Base-by-base conservation (phyloP, 371 early-diverging fungal genomes). In the Lichtheimia corymbifera region DNA sequence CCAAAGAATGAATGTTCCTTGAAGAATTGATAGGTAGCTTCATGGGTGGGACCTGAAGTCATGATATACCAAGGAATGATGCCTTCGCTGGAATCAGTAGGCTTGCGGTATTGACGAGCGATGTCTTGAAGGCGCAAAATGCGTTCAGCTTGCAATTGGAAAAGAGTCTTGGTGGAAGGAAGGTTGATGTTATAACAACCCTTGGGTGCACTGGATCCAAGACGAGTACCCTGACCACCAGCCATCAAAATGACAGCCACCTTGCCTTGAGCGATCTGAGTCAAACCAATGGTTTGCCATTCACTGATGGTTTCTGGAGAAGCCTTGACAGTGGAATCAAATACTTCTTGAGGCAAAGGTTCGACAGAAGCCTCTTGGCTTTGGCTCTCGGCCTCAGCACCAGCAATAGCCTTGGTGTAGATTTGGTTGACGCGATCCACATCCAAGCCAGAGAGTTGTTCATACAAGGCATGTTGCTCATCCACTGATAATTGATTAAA, bases 161-260 rank as follows among this genome's bases (percentile, higher is more conserved):
- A 97, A 61, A 97, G 85, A 18, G 87, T 80, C 84, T 93, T 95
- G 58, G 71, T 66, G 17, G 93, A 93, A n/a, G 93, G 95, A 55
- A 97, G 81, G 14, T 83, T 74, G 64, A 97, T 93, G 73, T 96
- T 88, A 73, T 93, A 97, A 83, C 95, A 95, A 18, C 97, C 97
- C 81, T 94, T 95, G 53, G 97, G 97, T 15, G 80, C 93, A 0
- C 87, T 79, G 28, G 92, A 91, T 22, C 97, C 95, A 57, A 96
- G 83, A 43, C 95, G 86, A 50, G 96, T 91, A 55, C 94, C 94
- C 80, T 93, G 92, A 30, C 95, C 95, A 70, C 95, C 95, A 17
- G 96, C 94, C 71, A 97, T 79, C 58, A 96, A 77, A 64, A 98
- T 91, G 35, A 97, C 96, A 22, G 88, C 97, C n/a, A 97, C 97